Conservation (phyloP, 2,329 filamentous ascomycete genomes). For the Penicillium capsulatum region DNA sequence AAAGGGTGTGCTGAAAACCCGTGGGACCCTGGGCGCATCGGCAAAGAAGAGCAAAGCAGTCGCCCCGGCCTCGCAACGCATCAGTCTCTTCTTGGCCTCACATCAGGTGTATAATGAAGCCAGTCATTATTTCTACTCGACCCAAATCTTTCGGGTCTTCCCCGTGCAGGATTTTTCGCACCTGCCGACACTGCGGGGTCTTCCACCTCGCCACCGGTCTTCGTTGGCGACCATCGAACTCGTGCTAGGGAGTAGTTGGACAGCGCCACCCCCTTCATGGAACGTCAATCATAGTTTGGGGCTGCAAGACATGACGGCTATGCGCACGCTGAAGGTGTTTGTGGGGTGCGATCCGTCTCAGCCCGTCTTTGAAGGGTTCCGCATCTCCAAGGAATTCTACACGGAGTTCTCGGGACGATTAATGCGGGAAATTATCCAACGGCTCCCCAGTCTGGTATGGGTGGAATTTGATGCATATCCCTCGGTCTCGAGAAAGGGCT, state of each 20-base stretch:
- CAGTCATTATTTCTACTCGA: constrained; percentile 49
- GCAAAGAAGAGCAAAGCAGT: constrained; percentile 34
- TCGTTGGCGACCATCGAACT: constrained; percentile 53
- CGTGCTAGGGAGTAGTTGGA: constrained; percentile 58
- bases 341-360: constrained; percentile 54
- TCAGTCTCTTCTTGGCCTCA: constrained; percentile 40
- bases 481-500: constrained; percentile 49
- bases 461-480: constrained; percentile 58
- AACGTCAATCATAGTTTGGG: constrained; percentile 49
- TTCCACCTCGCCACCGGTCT: constrained; percentile 50
- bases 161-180: constrained; percentile 48
- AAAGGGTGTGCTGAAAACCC: constrained; percentile 24
- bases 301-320: constrained; percentile 45
- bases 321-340: constrained; percentile 53
- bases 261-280: constrained; percentile 53
- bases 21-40: constrained; percentile 35
- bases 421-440: constrained; percentile 48
- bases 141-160: constrained; percentile 52
- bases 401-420: constrained; percentile 53
- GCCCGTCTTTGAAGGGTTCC: constrained; percentile 54
- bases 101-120: constrained; percentile 50
- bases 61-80: constrained; percentile 33
- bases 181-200: constrained; percentile 44
- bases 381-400: constrained; percentile 55
- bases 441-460: constrained; percentile 46